Conservation (phyloP, 2,329 filamentous ascomycete species). For the Cytospora piceicola region DNA sequence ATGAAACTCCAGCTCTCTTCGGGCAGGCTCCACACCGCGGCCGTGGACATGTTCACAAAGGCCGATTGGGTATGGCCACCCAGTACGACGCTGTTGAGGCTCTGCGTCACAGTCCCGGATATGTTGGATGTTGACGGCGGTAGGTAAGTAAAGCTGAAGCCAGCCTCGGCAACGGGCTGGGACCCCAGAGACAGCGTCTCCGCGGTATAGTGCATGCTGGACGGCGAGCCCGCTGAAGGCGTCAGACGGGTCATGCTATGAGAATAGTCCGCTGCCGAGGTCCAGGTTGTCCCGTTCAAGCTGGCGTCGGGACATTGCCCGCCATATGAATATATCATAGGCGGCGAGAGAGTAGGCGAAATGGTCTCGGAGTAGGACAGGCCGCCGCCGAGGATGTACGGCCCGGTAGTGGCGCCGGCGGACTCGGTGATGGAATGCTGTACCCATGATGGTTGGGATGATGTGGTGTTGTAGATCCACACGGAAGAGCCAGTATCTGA, state of each 20-base stretch:
- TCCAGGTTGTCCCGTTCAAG: constrained; percentile 58
- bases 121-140: constrained; percentile 70
- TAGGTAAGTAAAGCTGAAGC: constrained; percentile 80
- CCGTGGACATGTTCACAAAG: constrained; percentile 93
- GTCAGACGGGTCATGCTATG: constrained; percentile 75
- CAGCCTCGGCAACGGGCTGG: constrained; percentile 78
- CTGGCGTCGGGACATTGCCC: constrained; percentile 77
- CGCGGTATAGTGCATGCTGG: constrained; percentile 42
- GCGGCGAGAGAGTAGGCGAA: constrained; percentile 55
- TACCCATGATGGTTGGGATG: constrained; percentile 49
- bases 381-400: constrained; percentile 57
- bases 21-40: constrained; percentile 84
- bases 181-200: constrained; percentile 53
- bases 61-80: constrained; percentile 83
- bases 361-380: constrained; percentile 70
- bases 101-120: constrained; percentile 68
- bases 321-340: constrained; percentile 75
- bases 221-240: constrained; percentile 43
- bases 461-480: constrained; percentile 67
- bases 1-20: constrained; percentile 87
- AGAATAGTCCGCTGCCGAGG: constrained; percentile 74
- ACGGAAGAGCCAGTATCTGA: constrained; percentile 56
- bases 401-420: constrained; percentile 39
- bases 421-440: constrained; percentile 38
- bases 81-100: constrained; percentile 78